These are phyloP conservation scores for Stemphylium lycopersici DNA, from an alignment of 2,329 filamentous ascomycete genomes.

Conservation along the genomic window DNA sequence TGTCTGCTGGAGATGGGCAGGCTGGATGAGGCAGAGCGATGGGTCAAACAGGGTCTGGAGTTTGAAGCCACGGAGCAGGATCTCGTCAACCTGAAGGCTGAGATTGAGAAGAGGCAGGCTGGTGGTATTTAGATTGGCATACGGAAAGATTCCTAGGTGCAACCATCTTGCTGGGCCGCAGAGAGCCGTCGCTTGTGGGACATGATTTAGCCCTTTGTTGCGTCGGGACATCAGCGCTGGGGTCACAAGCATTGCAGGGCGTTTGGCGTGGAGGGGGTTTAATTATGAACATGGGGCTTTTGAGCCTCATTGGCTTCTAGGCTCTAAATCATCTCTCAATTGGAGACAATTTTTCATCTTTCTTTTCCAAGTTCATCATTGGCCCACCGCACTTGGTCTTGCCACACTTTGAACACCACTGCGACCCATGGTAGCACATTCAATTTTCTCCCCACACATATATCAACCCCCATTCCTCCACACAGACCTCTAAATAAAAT, in stretches of 20 bases:
- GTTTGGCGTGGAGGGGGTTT: slow-evolving; percentile 19
- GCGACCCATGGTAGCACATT: too few species aligned
- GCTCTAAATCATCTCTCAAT: not conserved
- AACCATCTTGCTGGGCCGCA: not conserved
- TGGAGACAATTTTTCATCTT: too few species aligned
- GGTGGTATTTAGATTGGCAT: slow-evolving; percentile 3
- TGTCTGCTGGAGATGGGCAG: slow-evolving; percentile 91
- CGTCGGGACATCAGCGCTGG: not conserved
- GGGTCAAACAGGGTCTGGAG: slow-evolving; percentile 78
- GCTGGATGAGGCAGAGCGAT: slow-evolving; percentile 79
- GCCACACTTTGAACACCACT: too few species aligned
- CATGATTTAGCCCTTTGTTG: not conserved
- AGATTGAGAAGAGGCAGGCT: slow-evolving; percentile 55
- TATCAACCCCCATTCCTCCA: too few species aligned
- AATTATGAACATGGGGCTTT: not conserved
- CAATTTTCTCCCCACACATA: too few species aligned
- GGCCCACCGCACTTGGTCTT: too few species aligned
- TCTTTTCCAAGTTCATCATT: too few species aligned
- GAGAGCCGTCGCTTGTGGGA: not conserved
- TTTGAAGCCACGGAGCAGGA: slow-evolving; percentile 70
- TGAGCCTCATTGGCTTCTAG: not conserved
- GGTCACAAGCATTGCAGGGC: slow-evolving; percentile 27
- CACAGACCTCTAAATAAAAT: too few species aligned
- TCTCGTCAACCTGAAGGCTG: slow-evolving; percentile 43
- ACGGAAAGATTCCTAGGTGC: not conserved